Evolutionary conservation across 768 basidiomycete genomes (phyloP).

Genomic region (Baorangia bicolor): DNA sequence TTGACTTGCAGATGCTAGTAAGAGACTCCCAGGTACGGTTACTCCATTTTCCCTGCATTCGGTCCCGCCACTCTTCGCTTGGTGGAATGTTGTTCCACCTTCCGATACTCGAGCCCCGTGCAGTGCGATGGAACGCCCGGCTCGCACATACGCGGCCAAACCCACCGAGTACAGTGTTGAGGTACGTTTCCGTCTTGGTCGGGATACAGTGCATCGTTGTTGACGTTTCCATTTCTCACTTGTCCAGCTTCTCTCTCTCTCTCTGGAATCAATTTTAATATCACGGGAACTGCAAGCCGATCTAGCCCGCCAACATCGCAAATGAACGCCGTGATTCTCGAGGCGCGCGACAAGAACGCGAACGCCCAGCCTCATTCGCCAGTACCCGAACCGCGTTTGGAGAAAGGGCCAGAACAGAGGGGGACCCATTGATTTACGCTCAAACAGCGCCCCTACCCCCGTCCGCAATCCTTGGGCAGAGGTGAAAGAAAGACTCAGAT

Average conservation of each 20-base stretch:
- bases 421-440: constrained; percentile 3
- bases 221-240: background rate
- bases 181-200: constrained; percentile 37
- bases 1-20: too few species aligned
- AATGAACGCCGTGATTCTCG: constrained; percentile 52
- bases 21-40: constrained; percentile 52
- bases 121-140: constrained; percentile 79
- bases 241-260: background rate
- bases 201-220: background rate
- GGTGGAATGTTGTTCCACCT: background rate
- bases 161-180: constrained; percentile 62
- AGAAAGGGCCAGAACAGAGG: constrained; percentile 10
- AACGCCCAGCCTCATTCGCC: constrained; percentile 15
- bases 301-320: constrained; percentile 48
- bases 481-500: constrained; percentile 24
- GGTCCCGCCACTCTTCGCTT: background rate
- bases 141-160: constrained; percentile 62
- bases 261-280: background rate
- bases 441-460: background rate
- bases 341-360: constrained; percentile 54
- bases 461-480: constrained; percentile 25
- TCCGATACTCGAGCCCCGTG: constrained; percentile 4
- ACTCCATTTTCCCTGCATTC: background rate
- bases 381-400: background rate
- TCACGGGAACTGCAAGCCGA: constrained; percentile 62